Conservation (phyloP, 768 basidiomycete species). For the Termitomyces heimii region DNA sequence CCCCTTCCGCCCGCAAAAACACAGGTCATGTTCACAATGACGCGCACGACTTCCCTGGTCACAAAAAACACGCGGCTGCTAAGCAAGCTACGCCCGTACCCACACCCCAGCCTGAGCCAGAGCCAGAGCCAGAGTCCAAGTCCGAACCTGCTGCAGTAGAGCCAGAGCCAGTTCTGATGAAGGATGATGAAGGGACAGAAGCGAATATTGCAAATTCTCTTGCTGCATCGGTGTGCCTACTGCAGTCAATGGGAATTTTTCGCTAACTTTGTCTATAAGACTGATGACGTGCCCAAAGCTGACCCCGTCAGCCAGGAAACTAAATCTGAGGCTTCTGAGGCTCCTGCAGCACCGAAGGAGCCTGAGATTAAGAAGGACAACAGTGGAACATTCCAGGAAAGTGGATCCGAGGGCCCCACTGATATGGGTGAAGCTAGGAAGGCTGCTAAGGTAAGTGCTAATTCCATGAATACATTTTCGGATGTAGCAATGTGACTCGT, state of each 20-base stretch:
- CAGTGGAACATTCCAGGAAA: conserved; percentile 15
- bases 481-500: background rate
- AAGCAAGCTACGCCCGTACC: conserved; percentile 9
- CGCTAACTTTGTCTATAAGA: background rate
- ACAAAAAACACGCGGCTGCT: conserved; percentile 8
- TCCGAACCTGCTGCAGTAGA: conserved; percentile 4
- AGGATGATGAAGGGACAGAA: conserved; percentile 34
- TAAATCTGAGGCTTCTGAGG: background rate
- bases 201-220: conserved; percentile 30
- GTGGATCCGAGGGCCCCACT: conserved; percentile 18
- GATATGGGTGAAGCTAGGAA: conserved; percentile 18
- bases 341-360: background rate
- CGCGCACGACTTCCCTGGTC: conserved; percentile 25
- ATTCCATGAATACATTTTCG: background rate
- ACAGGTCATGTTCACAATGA: conserved; percentile 27
- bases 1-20: conserved; percentile 32
- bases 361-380: conserved; percentile 1
- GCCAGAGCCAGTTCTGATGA: conserved; percentile 22
- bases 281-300: conserved; percentile 13
- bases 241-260: background rate
- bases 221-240: conserved; percentile 17
- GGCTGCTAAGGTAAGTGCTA: conserved; percentile 20
- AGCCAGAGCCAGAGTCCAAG: background rate
- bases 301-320: conserved; percentile 2
- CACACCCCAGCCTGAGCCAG: conserved; percentile 7